A percentile compares a stretch with the other conserved stretches of the same genome.
These are phyloP conservation scores for Acanthamoeba comandoni DNA, from an alignment of 208 protist species.

Conservation along the genomic window DNA sequence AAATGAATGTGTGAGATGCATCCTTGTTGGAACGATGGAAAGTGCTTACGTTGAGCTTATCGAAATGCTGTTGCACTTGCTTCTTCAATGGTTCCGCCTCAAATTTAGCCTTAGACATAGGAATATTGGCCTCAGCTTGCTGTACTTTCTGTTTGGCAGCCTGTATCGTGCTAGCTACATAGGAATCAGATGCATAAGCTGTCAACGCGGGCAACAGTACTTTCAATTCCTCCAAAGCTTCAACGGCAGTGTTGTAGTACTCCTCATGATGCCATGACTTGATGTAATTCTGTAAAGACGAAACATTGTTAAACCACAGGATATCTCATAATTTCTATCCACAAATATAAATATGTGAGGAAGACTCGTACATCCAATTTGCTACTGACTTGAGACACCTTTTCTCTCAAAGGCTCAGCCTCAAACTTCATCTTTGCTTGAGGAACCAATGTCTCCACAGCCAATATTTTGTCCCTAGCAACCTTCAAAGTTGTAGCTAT, in stretches of 20 bases:
- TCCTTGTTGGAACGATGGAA: neutral
- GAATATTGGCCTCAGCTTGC: constrained; percentile 51
- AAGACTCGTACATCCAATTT: neutral
- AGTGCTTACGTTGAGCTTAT: constrained; percentile 67
- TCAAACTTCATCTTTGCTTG: neutral
- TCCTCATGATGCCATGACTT: neutral
- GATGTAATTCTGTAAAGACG: neutral
- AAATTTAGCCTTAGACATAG: constrained; percentile 61
- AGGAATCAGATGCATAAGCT: neutral
- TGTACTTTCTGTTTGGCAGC: constrained; percentile 52
- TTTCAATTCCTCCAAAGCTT: neutral
- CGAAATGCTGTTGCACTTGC: constrained; percentile 69
- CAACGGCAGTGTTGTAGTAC: constrained; percentile 13
- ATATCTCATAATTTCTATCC: too few species aligned
- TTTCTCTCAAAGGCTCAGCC: neutral
- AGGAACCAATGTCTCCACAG: neutral
- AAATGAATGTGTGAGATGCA: neutral
- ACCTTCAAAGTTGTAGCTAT: constrained; percentile 5
- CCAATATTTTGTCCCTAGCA: neutral
- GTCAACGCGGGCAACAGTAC: neutral
- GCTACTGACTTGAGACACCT: neutral
- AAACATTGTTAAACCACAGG: too few species aligned
- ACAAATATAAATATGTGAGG: too few species aligned
- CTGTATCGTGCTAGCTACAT: constrained; percentile 20
- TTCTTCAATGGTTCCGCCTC: constrained; percentile 50